Evolutionary conservation across 169 alveolate species (phyloP).

Genomic region (Theileria annulata): DNA sequence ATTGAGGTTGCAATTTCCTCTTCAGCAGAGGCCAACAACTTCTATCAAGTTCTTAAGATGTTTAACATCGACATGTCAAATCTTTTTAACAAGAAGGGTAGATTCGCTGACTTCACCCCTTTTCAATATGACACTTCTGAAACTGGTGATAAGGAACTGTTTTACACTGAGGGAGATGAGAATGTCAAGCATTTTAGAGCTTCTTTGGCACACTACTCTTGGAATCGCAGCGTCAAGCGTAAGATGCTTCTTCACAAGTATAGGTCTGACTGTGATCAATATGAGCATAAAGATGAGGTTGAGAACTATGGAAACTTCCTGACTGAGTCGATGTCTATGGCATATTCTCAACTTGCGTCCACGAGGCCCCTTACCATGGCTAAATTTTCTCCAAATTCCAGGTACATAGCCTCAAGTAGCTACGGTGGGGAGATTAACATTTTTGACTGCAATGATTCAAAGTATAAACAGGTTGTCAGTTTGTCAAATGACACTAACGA

Average conservation of each 20-base stretch:
- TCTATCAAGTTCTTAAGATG: slow-evolving; percentile 67
- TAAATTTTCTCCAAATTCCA: slow-evolving; percentile 74
- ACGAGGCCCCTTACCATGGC: slow-evolving; percentile 79
- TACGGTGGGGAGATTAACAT: slow-evolving; percentile 67
- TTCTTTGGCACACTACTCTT: slow-evolving; percentile 54
- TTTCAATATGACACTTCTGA: slow-evolving; percentile 49
- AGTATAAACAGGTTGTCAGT: slow-evolving; percentile 51
- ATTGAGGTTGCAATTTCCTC: slow-evolving; percentile 48
- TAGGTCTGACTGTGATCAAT: slow-evolving; percentile 61
- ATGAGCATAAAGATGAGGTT: slow-evolving; percentile 71
- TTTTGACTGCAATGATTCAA: slow-evolving; percentile 57
- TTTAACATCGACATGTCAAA: slow-evolving; percentile 76
- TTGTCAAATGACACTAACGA: slow-evolving; percentile 70
- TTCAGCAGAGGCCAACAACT: slow-evolving; percentile 73
- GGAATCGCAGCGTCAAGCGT: slow-evolving; percentile 32
- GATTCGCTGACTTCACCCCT: slow-evolving; percentile 46
- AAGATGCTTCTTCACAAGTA: slow-evolving; percentile 67
- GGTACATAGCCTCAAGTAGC: slow-evolving; percentile 53
- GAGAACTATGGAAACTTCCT: slow-evolving; percentile 65
- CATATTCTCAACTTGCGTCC: slow-evolving; percentile 73
- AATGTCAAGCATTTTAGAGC: slow-evolving; percentile 57
- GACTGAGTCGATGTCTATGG: slow-evolving; percentile 61
- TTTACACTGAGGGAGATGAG: slow-evolving; percentile 74
- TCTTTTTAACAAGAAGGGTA: slow-evolving; percentile 60
- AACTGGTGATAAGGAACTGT: slow-evolving; percentile 61